These are phyloP conservation scores for Moniliophthora roreri DNA, from an alignment of 1,284 basidiomycete species.

Conservation along the genomic window DNA sequence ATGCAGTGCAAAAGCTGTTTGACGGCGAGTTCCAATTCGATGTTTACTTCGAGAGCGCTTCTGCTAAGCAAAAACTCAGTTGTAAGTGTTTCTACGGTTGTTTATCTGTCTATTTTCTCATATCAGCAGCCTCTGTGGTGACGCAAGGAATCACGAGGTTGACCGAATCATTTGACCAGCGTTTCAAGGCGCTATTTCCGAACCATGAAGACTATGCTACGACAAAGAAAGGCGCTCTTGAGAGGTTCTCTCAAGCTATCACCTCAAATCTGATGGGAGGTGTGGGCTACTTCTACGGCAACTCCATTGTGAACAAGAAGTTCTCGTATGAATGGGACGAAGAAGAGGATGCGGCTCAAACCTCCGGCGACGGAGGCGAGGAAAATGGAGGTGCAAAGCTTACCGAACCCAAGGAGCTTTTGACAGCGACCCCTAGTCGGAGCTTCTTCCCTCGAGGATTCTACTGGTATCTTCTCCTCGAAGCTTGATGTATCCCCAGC, in stretches of 20 bases:
- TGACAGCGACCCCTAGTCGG: slow-evolving; percentile 92
- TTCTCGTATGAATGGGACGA: slow-evolving; percentile 91
- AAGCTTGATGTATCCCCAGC: neutral
- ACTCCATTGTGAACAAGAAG: slow-evolving; percentile 80
- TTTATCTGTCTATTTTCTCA: slow-evolving; percentile 13
- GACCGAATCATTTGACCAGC: slow-evolving; percentile 58
- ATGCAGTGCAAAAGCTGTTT: slow-evolving; percentile 83
- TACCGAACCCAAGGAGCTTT: slow-evolving; percentile 73
- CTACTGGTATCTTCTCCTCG: slow-evolving; percentile 70
- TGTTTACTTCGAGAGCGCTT: slow-evolving; percentile 78
- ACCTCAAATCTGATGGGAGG: slow-evolving; percentile 90
- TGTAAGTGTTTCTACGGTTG: slow-evolving; percentile 40
- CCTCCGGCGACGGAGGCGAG: slow-evolving; percentile 40
- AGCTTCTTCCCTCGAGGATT: slow-evolving; percentile 97
- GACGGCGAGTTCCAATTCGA: slow-evolving; percentile 87
- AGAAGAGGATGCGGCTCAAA: slow-evolving; percentile 56
- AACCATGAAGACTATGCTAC: slow-evolving; percentile 54
- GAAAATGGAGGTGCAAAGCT: slow-evolving; percentile 54
- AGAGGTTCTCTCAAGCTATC: slow-evolving; percentile 81
- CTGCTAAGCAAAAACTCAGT: slow-evolving; percentile 58
- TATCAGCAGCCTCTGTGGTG: slow-evolving; percentile 49
- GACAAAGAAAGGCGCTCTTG: slow-evolving; percentile 47
- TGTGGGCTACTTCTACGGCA: slow-evolving; percentile 94
- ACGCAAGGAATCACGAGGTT: slow-evolving; percentile 72
- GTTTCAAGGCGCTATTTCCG: slow-evolving; percentile 73